Evolutionary conservation across 305 asterid genomes (phyloP).

Genomic region (Rubia balearica): DNA sequence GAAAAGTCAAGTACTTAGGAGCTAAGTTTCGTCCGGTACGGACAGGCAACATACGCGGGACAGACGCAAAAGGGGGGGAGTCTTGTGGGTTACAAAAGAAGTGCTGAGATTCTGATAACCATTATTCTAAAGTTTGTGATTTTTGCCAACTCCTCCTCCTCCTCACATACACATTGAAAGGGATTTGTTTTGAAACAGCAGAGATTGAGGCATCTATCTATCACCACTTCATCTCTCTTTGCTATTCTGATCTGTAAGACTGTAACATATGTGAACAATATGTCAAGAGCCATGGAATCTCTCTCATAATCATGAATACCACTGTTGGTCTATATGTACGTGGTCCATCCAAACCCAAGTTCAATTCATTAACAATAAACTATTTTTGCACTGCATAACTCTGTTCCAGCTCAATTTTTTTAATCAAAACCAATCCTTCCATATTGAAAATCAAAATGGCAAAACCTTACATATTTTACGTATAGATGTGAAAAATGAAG

Average conservation of each 20-base stretch:
- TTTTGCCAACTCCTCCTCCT: conserved; percentile 17
- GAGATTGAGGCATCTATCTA: conserved; percentile 16
- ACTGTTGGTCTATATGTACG: too few species aligned
- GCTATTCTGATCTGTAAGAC: background rate
- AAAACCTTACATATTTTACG: too few species aligned
- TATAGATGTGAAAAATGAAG: too few species aligned
- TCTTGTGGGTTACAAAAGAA: conserved; percentile 38
- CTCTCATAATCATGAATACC: too few species aligned
- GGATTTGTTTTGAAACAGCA: conserved; percentile 12
- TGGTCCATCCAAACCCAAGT: too few species aligned
- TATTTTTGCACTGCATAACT: too few species aligned
- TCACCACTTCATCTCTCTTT: background rate
- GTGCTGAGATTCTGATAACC: conserved; percentile 32
- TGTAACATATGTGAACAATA: background rate
- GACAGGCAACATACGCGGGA: conserved; percentile 13
- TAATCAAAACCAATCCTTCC: too few species aligned
- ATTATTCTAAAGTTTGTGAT: conserved; percentile 17
- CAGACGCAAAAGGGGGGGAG: conserved; percentile 16
- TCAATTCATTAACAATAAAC: too few species aligned
- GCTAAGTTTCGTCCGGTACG: conserved; percentile 24
- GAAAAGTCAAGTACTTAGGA: conserved; percentile 33
- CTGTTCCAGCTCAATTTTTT: too few species aligned
- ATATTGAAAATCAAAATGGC: too few species aligned
- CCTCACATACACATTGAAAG: conserved; percentile 10
- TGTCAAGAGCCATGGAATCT: too few species aligned